A percentile compares a stretch with the other conserved stretches of the same genome.
Conservation (phyloP, 305 asterid genomes). For the Solanum aculeatissimum region DNA sequence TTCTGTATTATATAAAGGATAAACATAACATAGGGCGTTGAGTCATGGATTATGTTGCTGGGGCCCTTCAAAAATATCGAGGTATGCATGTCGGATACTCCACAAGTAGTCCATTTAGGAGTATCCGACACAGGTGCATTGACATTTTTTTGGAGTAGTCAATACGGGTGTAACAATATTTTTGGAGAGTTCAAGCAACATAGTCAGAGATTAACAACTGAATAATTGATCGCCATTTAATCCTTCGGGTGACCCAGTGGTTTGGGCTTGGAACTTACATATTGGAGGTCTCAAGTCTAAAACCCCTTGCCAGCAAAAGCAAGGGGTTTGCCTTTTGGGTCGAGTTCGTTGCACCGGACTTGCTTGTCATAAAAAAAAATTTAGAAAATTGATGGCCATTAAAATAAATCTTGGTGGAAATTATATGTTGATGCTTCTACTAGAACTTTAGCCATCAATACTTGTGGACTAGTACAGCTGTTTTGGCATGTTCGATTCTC, state of each 20-base stretch:
- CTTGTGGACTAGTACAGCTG: neutral
- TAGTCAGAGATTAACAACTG: neutral
- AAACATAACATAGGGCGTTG: neutral
- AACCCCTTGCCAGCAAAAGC: too few relatives aligned
- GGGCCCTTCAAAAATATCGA: neutral
- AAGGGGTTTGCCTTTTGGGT: too few relatives aligned
- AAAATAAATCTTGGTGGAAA: neutral
- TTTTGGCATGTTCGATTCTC: neutral
- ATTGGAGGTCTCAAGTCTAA: too few relatives aligned
- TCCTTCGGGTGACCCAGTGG: too few relatives aligned
- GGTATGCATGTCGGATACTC: neutral
- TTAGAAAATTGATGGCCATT: neutral
- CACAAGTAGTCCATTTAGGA: neutral
- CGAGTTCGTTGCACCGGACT: too few relatives aligned
- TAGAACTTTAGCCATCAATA: neutral
- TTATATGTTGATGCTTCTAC: neutral
- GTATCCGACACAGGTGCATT: neutral
- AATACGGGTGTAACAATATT: neutral
- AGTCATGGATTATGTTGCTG: neutral
- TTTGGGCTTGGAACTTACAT: too few relatives aligned
- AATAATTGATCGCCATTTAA: neutral
- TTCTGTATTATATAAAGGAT: neutral
- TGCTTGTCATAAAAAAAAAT: too few relatives aligned
- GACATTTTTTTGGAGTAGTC: neutral
- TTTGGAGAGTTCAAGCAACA: neutral